Conservation (phyloP, 73 alveolate species). For the Paramecium biaurelia region DNA sequence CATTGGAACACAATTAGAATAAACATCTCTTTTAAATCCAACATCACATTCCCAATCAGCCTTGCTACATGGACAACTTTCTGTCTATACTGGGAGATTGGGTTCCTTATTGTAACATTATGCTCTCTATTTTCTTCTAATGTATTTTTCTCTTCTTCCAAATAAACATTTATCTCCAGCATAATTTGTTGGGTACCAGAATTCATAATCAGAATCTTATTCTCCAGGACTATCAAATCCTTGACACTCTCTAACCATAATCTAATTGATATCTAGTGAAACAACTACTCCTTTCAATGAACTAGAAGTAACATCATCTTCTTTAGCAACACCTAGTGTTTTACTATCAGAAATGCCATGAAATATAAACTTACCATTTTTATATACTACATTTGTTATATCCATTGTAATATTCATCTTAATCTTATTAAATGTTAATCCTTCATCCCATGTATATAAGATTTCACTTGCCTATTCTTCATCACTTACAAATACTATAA, state of each 20-base stretch:
- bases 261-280: constrained; percentile 71
- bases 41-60: constrained; percentile 86
- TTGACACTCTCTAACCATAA: constrained; percentile 83
- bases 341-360: constrained; percentile 65
- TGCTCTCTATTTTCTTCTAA: constrained; percentile 77
- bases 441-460: constrained; percentile 82
- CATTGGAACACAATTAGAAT: constrained; percentile 58
- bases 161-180: constrained; percentile 82
- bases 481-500: constrained; percentile 85
- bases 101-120: constrained; percentile 79
- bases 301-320: constrained; percentile 66
- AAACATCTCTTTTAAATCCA: constrained; percentile 69
- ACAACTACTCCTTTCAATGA: constrained; percentile 68
- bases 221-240: constrained; percentile 77
- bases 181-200: constrained; percentile 78
- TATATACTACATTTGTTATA: background rate
- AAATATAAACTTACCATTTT: constrained; percentile 55
- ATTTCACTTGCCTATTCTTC: constrained; percentile 58
- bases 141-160: constrained; percentile 75
- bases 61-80: constrained; percentile 81
- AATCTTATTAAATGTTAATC: constrained; percentile 68
- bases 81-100: constrained; percentile 37
- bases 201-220: constrained; percentile 76
- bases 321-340: constrained; percentile 59
- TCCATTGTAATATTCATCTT: constrained; percentile 11